Evolutionary conservation across 345 rosid species (phyloP), one percentile per base, ranked within the genome.

Genomic region (Camelina hispida): DNA sequence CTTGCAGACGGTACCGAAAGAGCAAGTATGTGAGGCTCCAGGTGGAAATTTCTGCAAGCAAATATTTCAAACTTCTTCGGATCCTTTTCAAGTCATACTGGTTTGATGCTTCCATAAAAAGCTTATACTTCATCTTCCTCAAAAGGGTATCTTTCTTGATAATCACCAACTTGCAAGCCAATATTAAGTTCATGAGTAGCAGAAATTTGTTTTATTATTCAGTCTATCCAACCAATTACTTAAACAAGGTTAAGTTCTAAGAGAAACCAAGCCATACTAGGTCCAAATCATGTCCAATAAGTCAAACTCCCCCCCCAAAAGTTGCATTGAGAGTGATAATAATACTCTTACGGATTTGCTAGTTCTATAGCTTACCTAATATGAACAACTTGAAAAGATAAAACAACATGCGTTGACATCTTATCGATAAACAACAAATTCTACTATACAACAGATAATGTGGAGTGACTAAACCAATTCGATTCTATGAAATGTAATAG

Each of bases 41-140:
- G n/a, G n/a, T n/a, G n/a, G n/a, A n/a, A n/a, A n/a, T n/a, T n/a
- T n/a, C n/a, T n/a, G n/a, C n/a, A n/a, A 65, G 55, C 68, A 30
- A 48, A 15, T 57, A 7, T 55, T 48, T 58, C 48, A 46, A 50
- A 50, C 72, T 71, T 62, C 14, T 43, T 53, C 52, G 3, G 4
- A 25, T 64, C 17, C 64, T 43, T 42, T 2, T 64, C 15, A 7
- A 4, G 12, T 56, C 7, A n/a, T n/a, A 9, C 52, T 50, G 48
- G n/a, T 37, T 55, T 56, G 28, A 51, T 15, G 60, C 43, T 62
- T 60, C 20, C 37, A 2, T 53, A 30, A 71, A 44, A 44, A 25
- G 64, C 71, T 83, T 81, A 88, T 78, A 90, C 87, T 81, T 92
- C 97, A 43, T 90, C 93, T 16, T 93, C 96, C 75, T 90, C 89